phyloP scores from a whole-genome alignment of 2,329 filamentous ascomycete species.

The Ophiostoma quercus region DNA sequence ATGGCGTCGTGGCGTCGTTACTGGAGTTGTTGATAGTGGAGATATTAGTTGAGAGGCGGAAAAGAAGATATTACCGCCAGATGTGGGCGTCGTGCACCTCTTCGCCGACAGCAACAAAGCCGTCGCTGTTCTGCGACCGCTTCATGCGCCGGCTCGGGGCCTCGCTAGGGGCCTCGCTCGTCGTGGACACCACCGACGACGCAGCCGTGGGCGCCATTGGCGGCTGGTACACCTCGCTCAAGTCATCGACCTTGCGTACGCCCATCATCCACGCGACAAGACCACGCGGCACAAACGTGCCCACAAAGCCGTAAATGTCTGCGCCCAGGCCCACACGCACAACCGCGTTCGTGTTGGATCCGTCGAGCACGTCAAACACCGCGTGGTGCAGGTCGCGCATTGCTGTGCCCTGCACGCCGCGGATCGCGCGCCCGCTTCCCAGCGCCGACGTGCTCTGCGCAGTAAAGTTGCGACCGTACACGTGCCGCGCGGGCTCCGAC shows the following conservation, averaged over 20 bases:
- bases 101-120: constrained; percentile 50
- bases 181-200: constrained; percentile 29
- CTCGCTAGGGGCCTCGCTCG: constrained; percentile 24
- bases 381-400: constrained; percentile 76
- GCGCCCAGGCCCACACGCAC: constrained; percentile 82
- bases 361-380: constrained; percentile 82
- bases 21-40: background rate
- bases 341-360: constrained; percentile 54
- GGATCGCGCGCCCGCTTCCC: constrained; percentile 49
- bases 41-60: background rate
- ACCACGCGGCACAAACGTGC: constrained; percentile 68
- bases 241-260: constrained; percentile 56
- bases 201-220: constrained; percentile 33
- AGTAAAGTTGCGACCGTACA: constrained; percentile 60
- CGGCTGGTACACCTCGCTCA: constrained; percentile 50
- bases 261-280: constrained; percentile 95
- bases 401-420: constrained; percentile 62
- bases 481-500: constrained; percentile 55
- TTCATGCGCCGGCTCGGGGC: constrained; percentile 29
- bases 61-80: constrained; percentile 38
- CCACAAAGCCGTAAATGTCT: constrained; percentile 77
- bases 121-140: constrained; percentile 31
- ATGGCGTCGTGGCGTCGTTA: constrained; percentile 25
- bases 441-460: constrained; percentile 52
- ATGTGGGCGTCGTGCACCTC: constrained; percentile 42